Evolutionary conservation across 1,139 yeast genomes (phyloP).

Genomic region (Waltiozyma sp.): DNA sequence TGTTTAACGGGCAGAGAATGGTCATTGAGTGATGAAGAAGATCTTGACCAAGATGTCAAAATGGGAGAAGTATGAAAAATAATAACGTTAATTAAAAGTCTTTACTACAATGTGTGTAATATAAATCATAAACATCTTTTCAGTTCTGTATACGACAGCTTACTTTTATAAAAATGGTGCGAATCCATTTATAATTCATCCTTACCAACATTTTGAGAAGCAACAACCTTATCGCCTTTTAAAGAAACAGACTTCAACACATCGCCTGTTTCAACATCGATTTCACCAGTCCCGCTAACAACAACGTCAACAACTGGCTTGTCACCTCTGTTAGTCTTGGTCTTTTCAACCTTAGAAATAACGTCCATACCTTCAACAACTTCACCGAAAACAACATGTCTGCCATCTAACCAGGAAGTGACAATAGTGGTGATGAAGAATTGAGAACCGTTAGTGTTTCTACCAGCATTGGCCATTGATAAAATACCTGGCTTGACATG

Average conservation of each 20-base stretch:
- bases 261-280: conserved; percentile 24
- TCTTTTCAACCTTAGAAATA: conserved; percentile 82
- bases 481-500: conserved; percentile 91
- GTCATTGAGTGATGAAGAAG: conserved; percentile 40
- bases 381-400: conserved; percentile 98
- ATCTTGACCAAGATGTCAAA: conserved; percentile 1
- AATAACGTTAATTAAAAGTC: no score
- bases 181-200: conserved; percentile 11
- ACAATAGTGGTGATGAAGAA: conserved; percentile 97
- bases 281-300: conserved; percentile 73
- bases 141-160: no score
- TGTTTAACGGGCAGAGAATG: conserved; percentile 80
- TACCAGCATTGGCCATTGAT: conserved; percentile 99
- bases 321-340: conserved; percentile 67
- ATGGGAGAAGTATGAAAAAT: not conserved
- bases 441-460: conserved; percentile 99
- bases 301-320: conserved; percentile 55
- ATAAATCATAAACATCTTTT: no score
- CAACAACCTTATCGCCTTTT: conserved; percentile 7
- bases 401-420: conserved; percentile 96
- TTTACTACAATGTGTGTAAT: not conserved
- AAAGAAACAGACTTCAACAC: conserved; percentile 14
- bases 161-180: no score
- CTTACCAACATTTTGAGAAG: conserved; percentile 4
- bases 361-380: conserved; percentile 82